Conservation (phyloP, 2,329 filamentous ascomycete species). For the Pseudogymnoascus sp. region DNA sequence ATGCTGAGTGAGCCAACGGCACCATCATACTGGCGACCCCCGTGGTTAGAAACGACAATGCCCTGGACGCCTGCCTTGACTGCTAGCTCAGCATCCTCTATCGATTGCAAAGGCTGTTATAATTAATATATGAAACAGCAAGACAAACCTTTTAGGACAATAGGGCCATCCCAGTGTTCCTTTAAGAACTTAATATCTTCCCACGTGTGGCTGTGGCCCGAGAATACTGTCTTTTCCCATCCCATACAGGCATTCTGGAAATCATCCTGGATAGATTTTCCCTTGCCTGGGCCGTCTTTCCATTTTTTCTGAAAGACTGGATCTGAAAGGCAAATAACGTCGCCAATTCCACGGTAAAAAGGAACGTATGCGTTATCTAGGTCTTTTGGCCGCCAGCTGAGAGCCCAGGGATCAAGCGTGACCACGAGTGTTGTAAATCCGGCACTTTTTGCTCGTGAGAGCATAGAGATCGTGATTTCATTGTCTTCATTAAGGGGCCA, state of each 20-base stretch:
- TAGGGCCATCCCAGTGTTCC: slow-evolving; percentile 52
- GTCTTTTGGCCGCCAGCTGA: slow-evolving; percentile 57
- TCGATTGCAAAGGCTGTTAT: slow-evolving; percentile 35
- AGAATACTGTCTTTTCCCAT: slow-evolving; percentile 61
- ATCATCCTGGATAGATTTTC: slow-evolving; percentile 48
- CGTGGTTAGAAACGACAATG: slow-evolving; percentile 54
- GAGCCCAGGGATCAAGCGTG: slow-evolving; percentile 58
- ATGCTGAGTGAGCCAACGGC: slow-evolving; percentile 54
- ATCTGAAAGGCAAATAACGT: slow-evolving; percentile 52
- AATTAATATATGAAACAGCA: background rate
- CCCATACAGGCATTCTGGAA: slow-evolving; percentile 49
- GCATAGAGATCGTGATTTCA: slow-evolving; percentile 49
- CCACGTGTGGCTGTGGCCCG: slow-evolving; percentile 57
- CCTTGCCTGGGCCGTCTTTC: slow-evolving; percentile 31
- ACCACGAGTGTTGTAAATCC: slow-evolving; percentile 55
- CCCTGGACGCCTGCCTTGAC: slow-evolving; percentile 53
- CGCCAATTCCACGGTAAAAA: slow-evolving; percentile 56
- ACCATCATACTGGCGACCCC: slow-evolving; percentile 55
- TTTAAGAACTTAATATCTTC: slow-evolving; percentile 57
- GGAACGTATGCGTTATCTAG: slow-evolving; percentile 52
- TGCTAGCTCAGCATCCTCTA: slow-evolving; percentile 54
- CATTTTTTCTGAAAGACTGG: slow-evolving; percentile 53
- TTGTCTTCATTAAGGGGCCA: slow-evolving; percentile 52
- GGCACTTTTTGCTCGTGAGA: slow-evolving; percentile 47
- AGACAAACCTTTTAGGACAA: slow-evolving; percentile 38